These are phyloP conservation scores for Pythium sukuiense DNA, from an alignment of 352 stramenopile species.

Conservation along the genomic window DNA sequence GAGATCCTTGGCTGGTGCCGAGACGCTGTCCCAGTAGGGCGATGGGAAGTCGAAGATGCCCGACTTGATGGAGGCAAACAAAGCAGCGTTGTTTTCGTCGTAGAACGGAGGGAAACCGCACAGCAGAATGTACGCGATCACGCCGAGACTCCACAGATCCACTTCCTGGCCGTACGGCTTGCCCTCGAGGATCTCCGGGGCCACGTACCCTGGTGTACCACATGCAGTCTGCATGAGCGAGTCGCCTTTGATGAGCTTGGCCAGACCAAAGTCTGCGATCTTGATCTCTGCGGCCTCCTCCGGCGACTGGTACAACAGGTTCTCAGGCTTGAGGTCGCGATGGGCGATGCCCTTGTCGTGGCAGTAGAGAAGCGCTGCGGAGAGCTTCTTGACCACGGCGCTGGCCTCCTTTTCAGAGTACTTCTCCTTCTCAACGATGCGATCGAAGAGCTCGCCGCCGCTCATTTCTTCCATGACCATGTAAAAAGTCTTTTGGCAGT, in stretches of 20 bases:
- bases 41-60: slow-evolving; percentile 91
- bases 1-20: slow-evolving; percentile 90
- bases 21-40: slow-evolving; percentile 95
- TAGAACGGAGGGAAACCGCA: slow-evolving; percentile 97
- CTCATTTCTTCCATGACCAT: slow-evolving; percentile 93
- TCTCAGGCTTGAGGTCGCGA: slow-evolving; percentile 87
- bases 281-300: slow-evolving; percentile 93
- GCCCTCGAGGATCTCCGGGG: slow-evolving; percentile 95
- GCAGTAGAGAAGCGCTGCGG: slow-evolving; percentile 82
- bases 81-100: slow-evolving; percentile 88
- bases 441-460: slow-evolving; percentile 91
- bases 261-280: slow-evolving; percentile 90
- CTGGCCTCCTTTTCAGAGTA: slow-evolving; percentile 91
- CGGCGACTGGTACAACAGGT: slow-evolving; percentile 83
- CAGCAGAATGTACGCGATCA: slow-evolving; percentile 95
- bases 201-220: slow-evolving; percentile 96
- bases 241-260: slow-evolving; percentile 92
- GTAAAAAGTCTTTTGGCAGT: slow-evolving; percentile 89
- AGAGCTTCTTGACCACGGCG: slow-evolving; percentile 83
- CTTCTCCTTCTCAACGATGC: slow-evolving; percentile 91
- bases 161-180: slow-evolving; percentile 92
- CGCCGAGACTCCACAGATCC: slow-evolving; percentile 95
- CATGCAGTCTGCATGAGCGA: slow-evolving; percentile 94
- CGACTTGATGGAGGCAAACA: slow-evolving; percentile 90
- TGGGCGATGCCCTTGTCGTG: slow-evolving; percentile 92